phyloP scores from a whole-genome alignment of 2,329 filamentous ascomycete species.

The Sporothrix brunneoviolacea region DNA sequence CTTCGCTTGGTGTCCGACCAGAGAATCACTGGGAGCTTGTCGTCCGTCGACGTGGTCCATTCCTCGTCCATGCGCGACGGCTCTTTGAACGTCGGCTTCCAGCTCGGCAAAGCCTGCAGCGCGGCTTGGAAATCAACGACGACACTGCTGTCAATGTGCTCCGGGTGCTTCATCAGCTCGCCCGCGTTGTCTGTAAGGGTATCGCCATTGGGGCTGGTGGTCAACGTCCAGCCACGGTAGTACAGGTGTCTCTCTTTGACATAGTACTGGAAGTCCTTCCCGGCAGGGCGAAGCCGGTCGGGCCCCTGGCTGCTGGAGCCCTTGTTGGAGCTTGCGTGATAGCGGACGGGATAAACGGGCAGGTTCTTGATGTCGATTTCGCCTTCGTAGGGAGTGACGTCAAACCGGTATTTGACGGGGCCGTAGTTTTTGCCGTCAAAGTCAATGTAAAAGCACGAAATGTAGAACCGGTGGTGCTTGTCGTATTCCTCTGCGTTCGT shows the following conservation, averaged over 20 bases:
- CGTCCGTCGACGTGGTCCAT: background rate
- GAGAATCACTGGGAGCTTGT: background rate
- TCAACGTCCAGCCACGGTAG: constrained; percentile 37
- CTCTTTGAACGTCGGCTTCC: constrained; percentile 12
- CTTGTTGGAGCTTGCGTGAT: constrained; percentile 17
- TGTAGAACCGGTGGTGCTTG: constrained; percentile 1
- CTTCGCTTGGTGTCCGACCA: constrained; percentile 9
- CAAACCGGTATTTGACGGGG: constrained; percentile 31
- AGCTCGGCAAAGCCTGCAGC: constrained; percentile 14
- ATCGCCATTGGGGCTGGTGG: constrained; percentile 27
- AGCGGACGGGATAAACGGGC: constrained; percentile 34
- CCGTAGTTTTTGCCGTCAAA: constrained; percentile 34
- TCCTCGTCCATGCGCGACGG: constrained; percentile 1
- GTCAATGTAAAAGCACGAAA: constrained; percentile 33
- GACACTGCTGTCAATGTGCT: constrained; percentile 22
- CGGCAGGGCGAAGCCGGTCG: background rate
- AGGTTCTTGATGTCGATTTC: constrained; percentile 33
- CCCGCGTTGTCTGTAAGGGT: background rate
- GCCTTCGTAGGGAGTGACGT: constrained; percentile 31
- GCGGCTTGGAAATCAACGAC: constrained; percentile 23
- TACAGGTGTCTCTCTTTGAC: constrained; percentile 29
- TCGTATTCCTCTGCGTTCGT: background rate
- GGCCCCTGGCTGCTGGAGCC: constrained; percentile 1
- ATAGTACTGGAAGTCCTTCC: constrained; percentile 22
- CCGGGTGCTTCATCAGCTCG: constrained; percentile 9